Evolutionary conservation across 169 alveolate genomes (phyloP).

Genomic region (Sarcocystis neurona): DNA sequence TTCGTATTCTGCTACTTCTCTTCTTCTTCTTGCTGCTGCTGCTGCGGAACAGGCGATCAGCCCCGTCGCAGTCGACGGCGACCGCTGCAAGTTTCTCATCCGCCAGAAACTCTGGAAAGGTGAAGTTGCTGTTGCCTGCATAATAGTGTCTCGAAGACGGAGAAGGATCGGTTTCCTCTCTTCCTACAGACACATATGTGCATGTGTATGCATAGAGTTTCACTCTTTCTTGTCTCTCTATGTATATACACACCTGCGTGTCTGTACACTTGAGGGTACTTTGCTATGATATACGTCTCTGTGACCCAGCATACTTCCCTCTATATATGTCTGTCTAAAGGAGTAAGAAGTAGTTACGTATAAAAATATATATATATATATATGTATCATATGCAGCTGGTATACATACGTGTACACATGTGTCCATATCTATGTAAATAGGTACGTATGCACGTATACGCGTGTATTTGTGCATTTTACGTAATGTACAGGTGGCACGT

Average conservation of each 20-base stretch:
- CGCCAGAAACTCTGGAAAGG: constrained; percentile 84
- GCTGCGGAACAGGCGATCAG: constrained; percentile 75
- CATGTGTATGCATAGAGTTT: background rate
- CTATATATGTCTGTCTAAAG: too few species aligned
- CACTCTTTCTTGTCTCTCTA: background rate
- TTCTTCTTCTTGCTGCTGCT: background rate
- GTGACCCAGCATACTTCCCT: too few species aligned
- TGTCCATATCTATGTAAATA: too few species aligned
- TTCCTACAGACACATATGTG: background rate
- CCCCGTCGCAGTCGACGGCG: constrained; percentile 84
- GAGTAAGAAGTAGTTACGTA: too few species aligned
- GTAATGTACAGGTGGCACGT: too few species aligned
- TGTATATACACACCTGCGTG: too few species aligned
- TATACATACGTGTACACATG: too few species aligned
- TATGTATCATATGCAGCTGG: too few species aligned
- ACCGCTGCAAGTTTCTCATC: constrained; percentile 82
- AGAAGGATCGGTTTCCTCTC: background rate
- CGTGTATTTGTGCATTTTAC: background rate
- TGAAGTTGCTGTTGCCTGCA: background rate
- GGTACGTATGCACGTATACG: background rate
- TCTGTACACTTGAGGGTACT: background rate
- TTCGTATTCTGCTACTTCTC: background rate
- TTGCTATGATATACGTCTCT: background rate
- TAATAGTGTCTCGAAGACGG: background rate
- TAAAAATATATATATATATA: too few species aligned